Conservation (phyloP, 129 eudicot species). For the Escallonia rubra region DNA sequence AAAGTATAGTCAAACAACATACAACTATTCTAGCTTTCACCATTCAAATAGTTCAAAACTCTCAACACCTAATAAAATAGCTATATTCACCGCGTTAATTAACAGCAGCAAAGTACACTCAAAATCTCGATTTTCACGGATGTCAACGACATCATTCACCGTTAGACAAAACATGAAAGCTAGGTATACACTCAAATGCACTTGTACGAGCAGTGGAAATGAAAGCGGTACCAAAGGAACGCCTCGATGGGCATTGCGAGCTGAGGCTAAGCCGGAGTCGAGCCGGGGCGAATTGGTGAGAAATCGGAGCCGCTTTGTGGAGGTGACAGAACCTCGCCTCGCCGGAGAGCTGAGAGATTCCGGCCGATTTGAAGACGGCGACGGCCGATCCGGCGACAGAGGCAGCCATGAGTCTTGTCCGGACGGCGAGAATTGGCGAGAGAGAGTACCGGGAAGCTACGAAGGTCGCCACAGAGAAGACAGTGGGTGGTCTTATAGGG, state of each 20-base stretch:
- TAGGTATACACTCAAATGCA: too few relatives aligned
- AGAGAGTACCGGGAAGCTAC: slow-evolving; percentile 17
- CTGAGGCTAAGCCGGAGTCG: slow-evolving; percentile 20
- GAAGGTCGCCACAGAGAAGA: slow-evolving; percentile 10
- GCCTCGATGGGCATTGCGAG: slow-evolving; percentile 39
- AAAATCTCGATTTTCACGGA: too few relatives aligned
- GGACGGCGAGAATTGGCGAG: slow-evolving; percentile 10
- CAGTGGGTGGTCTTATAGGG: background rate
- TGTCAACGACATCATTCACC: too few relatives aligned
- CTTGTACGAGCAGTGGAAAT: background rate
- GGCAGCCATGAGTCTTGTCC: slow-evolving; percentile 38
- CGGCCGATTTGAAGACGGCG: slow-evolving; percentile 39
- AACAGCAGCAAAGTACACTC: too few relatives aligned
- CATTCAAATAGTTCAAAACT: too few relatives aligned
- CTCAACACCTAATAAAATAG: too few relatives aligned
- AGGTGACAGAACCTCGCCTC: slow-evolving; percentile 19
- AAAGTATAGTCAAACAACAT: too few relatives aligned
- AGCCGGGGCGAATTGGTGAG: slow-evolving; percentile 2
- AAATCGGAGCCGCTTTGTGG: slow-evolving; percentile 16
- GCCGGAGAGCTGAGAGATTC: slow-evolving; percentile 11
- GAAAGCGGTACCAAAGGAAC: slow-evolving; percentile 41
- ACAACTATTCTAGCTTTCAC: too few relatives aligned
- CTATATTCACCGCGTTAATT: too few relatives aligned
- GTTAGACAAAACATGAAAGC: too few relatives aligned
- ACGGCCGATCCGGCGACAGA: slow-evolving; percentile 65